Evolutionary conservation across 2,329 filamentous ascomycete species (phyloP), one percentile per base, ranked within the genome.

Genomic region (Myriosclerotinia duriaeana): DNA sequence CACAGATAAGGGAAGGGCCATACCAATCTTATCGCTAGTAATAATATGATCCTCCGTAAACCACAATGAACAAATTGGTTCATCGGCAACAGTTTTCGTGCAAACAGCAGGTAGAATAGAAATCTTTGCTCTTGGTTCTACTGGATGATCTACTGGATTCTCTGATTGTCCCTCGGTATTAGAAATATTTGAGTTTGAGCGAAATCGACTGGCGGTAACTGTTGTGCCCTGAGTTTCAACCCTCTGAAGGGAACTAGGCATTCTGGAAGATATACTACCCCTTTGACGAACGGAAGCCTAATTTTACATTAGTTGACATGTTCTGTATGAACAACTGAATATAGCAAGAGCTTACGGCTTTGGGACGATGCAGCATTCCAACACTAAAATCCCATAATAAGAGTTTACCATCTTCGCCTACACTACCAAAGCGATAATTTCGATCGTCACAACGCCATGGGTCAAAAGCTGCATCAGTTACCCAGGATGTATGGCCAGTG

Each of bases 351-450:
- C 90, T 75, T 80, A 93, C 90, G 72, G 87, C 89, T 79, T 94
- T 94, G 26, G 95, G 94, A 68, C 93, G 86, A 78, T 96, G 91
- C 73, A 99, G 83, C 94, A 98, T 98, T 72, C 93, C 93, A 53
- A 97, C 92, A 71, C 89, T 97, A 77, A 99, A 99, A 80, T 99
- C 95, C 95, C 95, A 99, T 15, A 99, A 81, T 67, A 97, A 86
- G 22, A 99, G 81, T 66, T 93, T 85, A 73, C 93, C 92, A 77
- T 99, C 95, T 76, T 98, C 94, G 17, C 94, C 95, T 0, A 99
- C 94, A 74, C 92, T 97, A 40, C 95, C 95, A 74, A 99, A 97
- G 1, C 95, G 87, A 78, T 99, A 99, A 73, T 92, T 98, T 72
- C 90, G 87, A 76, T 96, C 92, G 75, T 99, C 95, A 75, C 95